Conservation (phyloP, 257 asterid genomes). For the Solanum paucissectum region DNA sequence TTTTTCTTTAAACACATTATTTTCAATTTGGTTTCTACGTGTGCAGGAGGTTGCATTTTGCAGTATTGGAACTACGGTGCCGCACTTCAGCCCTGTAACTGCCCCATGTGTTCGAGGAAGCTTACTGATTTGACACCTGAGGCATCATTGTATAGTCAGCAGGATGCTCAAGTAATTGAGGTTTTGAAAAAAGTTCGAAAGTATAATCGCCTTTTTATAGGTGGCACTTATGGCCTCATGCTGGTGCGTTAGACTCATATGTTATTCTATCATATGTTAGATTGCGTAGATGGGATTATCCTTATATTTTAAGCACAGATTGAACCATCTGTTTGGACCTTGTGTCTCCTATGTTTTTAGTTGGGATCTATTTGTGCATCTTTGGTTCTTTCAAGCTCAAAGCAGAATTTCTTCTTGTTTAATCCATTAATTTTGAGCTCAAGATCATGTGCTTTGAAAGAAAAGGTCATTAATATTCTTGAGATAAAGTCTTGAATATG, state of each 20-base stretch:
- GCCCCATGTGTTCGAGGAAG: slow-evolving; percentile 71
- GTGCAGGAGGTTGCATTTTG: slow-evolving; percentile 64
- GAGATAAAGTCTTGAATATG: background rate
- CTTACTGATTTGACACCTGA: slow-evolving; percentile 55
- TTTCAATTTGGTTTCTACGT: background rate
- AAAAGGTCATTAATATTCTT: background rate
- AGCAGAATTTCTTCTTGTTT: background rate
- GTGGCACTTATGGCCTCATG: slow-evolving; percentile 52
- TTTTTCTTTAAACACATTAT: background rate
- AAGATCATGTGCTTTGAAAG: background rate
- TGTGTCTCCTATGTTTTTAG: background rate
- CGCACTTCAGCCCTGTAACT: slow-evolving; percentile 60
- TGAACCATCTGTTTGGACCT: background rate
- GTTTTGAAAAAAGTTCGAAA: slow-evolving; percentile 35
- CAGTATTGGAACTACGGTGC: slow-evolving; percentile 71
- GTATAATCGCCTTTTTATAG: slow-evolving; percentile 62
- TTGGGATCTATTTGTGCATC: background rate
- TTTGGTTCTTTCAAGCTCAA: background rate
- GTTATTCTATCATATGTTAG: slow-evolving; percentile 9
- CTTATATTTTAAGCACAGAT: slow-evolving; percentile 21
- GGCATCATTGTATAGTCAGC: slow-evolving; percentile 36
- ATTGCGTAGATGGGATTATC: slow-evolving; percentile 44
- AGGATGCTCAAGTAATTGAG: slow-evolving; percentile 32
- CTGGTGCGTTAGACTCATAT: slow-evolving; percentile 34
- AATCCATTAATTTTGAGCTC: background rate